A percentile compares a stretch with the other conserved stretches of the same genome.
Evolutionary conservation across 2,329 filamentous ascomycete species (phyloP).

Genomic region (Talaromyces verruculosus): DNA sequence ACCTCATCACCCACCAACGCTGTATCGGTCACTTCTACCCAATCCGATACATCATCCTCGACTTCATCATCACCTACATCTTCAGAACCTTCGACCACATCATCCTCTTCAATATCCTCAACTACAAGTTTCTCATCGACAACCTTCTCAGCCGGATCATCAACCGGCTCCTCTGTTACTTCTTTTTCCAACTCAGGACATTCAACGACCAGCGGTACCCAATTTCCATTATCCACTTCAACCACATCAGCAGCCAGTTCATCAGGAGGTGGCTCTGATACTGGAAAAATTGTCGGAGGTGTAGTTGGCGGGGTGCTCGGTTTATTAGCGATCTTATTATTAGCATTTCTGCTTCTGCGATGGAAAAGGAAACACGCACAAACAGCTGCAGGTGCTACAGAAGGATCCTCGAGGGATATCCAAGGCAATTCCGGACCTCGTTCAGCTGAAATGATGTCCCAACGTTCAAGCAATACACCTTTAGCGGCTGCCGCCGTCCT

Average conservation of each 20-base stretch:
- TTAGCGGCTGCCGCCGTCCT: constrained; percentile 44
- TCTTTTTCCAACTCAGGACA: not conserved
- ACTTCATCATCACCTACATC: constrained; percentile 2
- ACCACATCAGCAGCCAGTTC: constrained; percentile 17
- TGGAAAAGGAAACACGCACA: constrained; percentile 22
- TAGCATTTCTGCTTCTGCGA: constrained; percentile 30
- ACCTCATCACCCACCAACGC: constrained; percentile 2
- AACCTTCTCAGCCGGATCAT: not conserved
- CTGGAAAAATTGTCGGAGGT: constrained; percentile 59
- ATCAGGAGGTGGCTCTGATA: constrained; percentile 32
- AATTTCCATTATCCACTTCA: constrained; percentile 8
- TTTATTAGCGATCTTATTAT: constrained; percentile 53
- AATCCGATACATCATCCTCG: not conserved
- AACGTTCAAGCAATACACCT: constrained; percentile 41
- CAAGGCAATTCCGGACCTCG: constrained; percentile 24
- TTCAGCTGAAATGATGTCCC: constrained; percentile 35
- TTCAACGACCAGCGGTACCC: not conserved
- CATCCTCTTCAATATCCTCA: constrained; percentile 11
- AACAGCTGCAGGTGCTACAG: constrained; percentile 15
- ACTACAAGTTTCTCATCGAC: constrained; percentile 4
- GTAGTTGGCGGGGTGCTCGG: constrained; percentile 64
- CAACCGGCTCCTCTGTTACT: not conserved
- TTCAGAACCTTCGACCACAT: constrained; percentile 7
- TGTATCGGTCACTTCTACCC: not conserved
- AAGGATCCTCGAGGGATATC: constrained; percentile 26